Percentiles rank a stretch among this genome's conserved stretches.
phyloP scores from a whole-genome alignment of 2,329 filamentous ascomycete genomes.

The Neofusicoccum kwambonambiense region DNA sequence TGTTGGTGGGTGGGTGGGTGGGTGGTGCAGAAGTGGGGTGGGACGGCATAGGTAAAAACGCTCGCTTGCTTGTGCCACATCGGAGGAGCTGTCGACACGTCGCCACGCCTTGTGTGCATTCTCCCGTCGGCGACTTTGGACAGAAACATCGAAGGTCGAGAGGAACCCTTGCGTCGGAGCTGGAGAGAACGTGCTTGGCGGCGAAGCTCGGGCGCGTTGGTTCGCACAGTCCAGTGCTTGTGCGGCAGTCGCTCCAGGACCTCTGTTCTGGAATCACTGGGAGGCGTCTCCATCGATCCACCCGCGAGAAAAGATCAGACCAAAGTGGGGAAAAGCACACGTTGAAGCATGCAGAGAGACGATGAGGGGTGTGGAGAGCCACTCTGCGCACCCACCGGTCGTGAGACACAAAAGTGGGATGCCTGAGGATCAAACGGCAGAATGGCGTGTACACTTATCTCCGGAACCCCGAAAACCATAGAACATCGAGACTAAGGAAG shows the following conservation, averaged over 20 bases:
- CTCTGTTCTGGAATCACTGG: too few relatives aligned
- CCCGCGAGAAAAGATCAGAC: too few relatives aligned
- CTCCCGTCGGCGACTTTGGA: too few relatives aligned
- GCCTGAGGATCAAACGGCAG: background rate
- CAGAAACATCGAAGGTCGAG: too few relatives aligned
- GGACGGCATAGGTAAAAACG: background rate
- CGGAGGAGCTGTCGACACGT: too few relatives aligned
- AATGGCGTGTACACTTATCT: background rate
- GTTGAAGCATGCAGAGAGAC: background rate
- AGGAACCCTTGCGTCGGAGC: too few relatives aligned
- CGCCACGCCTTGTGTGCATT: too few relatives aligned
- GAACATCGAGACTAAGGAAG: background rate
- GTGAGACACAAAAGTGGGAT: background rate
- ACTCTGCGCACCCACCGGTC: background rate
- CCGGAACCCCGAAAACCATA: background rate
- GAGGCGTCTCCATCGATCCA: too few relatives aligned
- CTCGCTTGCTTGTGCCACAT: background rate
- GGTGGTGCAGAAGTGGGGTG: background rate
- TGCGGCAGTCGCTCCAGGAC: too few relatives aligned
- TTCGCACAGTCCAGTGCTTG: too few relatives aligned
- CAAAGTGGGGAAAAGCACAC: background rate
- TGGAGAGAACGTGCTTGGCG: too few relatives aligned
- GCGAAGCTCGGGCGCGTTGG: too few relatives aligned
- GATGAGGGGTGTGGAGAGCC: background rate
- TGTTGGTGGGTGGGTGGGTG: background rate